A percentile compares a stretch with the other conserved stretches of the same genome.
Evolutionary conservation across 1,284 basidiomycete genomes (phyloP).

Genomic region (Jaminaea rosea): DNA sequence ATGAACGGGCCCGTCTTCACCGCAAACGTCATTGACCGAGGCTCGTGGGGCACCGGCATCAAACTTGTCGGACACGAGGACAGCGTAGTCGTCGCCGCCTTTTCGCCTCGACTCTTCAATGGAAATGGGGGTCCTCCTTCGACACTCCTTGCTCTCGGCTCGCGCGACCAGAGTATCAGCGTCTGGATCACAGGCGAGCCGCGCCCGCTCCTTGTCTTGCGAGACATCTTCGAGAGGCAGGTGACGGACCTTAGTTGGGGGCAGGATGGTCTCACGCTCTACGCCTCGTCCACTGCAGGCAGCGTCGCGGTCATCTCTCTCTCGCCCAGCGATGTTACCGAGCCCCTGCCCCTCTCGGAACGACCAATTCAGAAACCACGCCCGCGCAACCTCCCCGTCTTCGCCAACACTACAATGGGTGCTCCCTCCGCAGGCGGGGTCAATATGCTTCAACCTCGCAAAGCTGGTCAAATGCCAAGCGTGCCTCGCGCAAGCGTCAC

Average conservation of each 20-base stretch:
- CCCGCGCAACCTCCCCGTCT: no score
- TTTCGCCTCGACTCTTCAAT: slow-evolving; percentile 36
- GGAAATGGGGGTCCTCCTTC: slow-evolving; percentile 17
- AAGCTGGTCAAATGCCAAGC: slow-evolving; percentile 12
- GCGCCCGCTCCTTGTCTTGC: slow-evolving; percentile 81
- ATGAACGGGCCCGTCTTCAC: slow-evolving; percentile 98
- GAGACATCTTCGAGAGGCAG: slow-evolving; percentile 85
- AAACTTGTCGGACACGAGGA: slow-evolving; percentile 95
- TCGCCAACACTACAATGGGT: no score
- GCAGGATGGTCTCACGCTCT: slow-evolving; percentile 85
- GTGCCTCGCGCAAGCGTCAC: not conserved
- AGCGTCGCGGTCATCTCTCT: slow-evolving; percentile 82
- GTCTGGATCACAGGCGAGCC: slow-evolving; percentile 55
- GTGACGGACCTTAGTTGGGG: slow-evolving; percentile 94
- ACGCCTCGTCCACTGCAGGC: slow-evolving; percentile 91
- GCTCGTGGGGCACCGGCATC: slow-evolving; percentile 50
- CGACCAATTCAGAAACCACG: no score
- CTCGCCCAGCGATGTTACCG: slow-evolving; percentile 65
- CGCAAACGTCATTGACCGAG: slow-evolving; percentile 74
- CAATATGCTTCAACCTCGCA: slow-evolving; percentile 42
- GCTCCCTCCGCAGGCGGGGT: no score
- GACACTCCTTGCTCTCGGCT: slow-evolving; percentile 36
- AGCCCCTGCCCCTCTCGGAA: not conserved
- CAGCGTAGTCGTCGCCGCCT: slow-evolving; percentile 70
- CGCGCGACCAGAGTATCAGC: slow-evolving; percentile 20